Base-by-base conservation (phyloP, 2,329 filamentous ascomycete genomes). In the Gyromitra esculenta region DNA sequence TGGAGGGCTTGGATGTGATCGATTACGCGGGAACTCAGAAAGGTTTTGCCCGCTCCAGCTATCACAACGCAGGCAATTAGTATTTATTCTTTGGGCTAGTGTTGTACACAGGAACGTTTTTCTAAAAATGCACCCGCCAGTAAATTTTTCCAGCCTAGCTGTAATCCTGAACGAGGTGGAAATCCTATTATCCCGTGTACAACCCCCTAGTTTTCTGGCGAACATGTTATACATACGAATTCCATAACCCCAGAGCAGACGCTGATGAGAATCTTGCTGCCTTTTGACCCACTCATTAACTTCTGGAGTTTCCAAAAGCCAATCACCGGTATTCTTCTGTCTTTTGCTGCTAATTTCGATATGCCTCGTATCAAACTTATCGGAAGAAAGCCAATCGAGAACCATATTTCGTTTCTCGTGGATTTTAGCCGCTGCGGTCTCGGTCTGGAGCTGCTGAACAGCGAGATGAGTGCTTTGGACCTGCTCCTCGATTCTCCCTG, bases 41-140 rank as follows among this genome's bases (percentile, higher is more conserved):
- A 71, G 7, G 67, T 71, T 25, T 71, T 71, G 1, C 67, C 67
- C 21, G 67, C 67, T 9, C 67, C 67, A 71, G 67, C 66, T 69
- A 57, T 64, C 9, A 21, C n/a, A 31, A 31, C 15, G 15, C 31
- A 43, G 31, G 13, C 1, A 59, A 25, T 68, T 15, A 68, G 15
- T 43, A 59, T 41, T 13, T 59, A 48, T 25, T 13, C 56, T 13
- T 31, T 35, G 25, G n/a, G 25, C 5, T n/a, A 18, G 18, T 18
- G 18, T 21, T 52, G 48, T 52, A 52, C 18, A 52, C 18, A 52
- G 48, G 7, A 45, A 45, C 15, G 48, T 3, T 52, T 11, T 31
- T 15, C 8, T 43, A 35, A 6, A 9, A 64, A 45, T 45, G 13
- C 18, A 21, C 35, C 15, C 48, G 18, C 15, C 13, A n/a, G 48